Base-by-base conservation (phyloP, 768 basidiomycete genomes). In the Collybia sordida region DNA sequence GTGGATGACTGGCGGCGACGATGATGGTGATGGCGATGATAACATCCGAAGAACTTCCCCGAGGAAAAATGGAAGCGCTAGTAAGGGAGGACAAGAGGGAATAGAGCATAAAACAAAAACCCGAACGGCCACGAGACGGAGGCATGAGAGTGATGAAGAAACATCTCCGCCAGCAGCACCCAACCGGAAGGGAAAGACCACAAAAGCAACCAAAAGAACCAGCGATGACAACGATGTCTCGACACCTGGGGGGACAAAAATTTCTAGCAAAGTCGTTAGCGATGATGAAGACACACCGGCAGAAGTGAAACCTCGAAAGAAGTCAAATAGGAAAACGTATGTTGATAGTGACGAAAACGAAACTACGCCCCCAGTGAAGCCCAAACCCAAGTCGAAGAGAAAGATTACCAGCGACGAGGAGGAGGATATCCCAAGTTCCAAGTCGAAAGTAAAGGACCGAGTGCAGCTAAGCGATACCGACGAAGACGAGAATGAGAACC, bases 361-460 rank as follows among this genome's bases (percentile, higher is more conserved):
- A 40, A 59, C 55, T 46, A 52, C 44, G 43, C 50, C 50, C 2
- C 47, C 45, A 25, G 35, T 49, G 1, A 50, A 31, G 15, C 22
- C 50, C 17, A 59, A 58, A 53, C 28, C 51, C 36, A 38, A 58
- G 35, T 43, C 49, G 38, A 49, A 40, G 28, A 59, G 59, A 50
- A 42, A 38, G 28, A 38, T 54, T 34, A 31, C 46, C 0, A 58
- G 53, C 23, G 53, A 47, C 3, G 52, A 49, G 7, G 57, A 59
- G 31, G 50, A 40, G 14, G 51, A 50, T 45, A 55, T 55, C 18
- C 43, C 49, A 43, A 48, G 45, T 36, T 47, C 17, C 18, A 39
- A 27, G 27, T 24, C 25, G 47, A 46, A 37, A 5, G 12, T 12
- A 1, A 43, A 17, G 45, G 28, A 23, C 45, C 36, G 40, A 50